Evolutionary conservation across 805 yeast species (phyloP), one percentile per base, ranked within the genome.

Genomic region (Wickerhamiella slavikovae): DNA sequence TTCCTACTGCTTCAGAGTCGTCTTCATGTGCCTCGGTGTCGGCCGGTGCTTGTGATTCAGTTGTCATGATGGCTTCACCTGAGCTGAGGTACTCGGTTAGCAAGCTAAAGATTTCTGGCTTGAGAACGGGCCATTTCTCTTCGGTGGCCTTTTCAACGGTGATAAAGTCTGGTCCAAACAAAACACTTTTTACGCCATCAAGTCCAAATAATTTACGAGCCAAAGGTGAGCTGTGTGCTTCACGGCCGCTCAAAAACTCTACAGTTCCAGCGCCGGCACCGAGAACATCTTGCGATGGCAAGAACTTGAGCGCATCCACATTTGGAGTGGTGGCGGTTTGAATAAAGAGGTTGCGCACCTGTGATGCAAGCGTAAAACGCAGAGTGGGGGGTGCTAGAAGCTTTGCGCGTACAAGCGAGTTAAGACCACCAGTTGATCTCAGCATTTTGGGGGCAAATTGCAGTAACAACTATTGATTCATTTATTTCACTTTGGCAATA

Each of bases 291-390:
- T 63, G 67, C 9, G 80, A 71, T 1, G 93, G 93, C 19, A 78
- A 49, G 42, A 80, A 80, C 57, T 80, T 80, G 33, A 80, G 52
- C 0, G 93, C 93, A 40, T 77, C 71, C 31, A 71, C 83, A 46
- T 80, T 80, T 2, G 93, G 93, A 0, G 93, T 80, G 18, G 71
- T 68, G 20, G 74, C 71, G 0, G 93, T 80, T 47, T 78, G 91
- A 25, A 80, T 80, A 34, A 47, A 51, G 36, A 51, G 25, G 15
- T 30, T 30, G 21, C 42, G 39, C 10, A 6, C 10, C 15, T n/a
- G n/a, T n/a, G n/a, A n/a, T n/a, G n/a, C n/a, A n/a, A n/a, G n/a
- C n/a, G 14, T 19, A 11, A 33, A 22, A 13, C 11, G 15, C 19
- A 25, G 25, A 19, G 22, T 19, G 11, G 11, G 22, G 22, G 22